Conservation (phyloP, 352 stramenopile genomes). For the Phytopythium mirpurense region DNA sequence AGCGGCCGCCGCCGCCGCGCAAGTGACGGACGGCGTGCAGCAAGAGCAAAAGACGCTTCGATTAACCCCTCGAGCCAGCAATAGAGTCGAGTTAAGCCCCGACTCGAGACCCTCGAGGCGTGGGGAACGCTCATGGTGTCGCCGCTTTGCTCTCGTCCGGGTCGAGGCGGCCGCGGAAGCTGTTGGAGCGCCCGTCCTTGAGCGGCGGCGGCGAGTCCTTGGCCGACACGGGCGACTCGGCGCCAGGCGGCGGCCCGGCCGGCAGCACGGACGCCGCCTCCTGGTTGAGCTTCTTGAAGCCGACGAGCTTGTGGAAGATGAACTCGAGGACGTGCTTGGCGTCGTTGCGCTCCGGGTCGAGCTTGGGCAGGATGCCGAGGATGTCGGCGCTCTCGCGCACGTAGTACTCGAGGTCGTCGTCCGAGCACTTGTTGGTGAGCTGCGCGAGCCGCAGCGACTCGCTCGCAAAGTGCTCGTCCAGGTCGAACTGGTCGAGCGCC, state of each 20-base stretch:
- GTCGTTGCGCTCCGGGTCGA: constrained; percentile 63
- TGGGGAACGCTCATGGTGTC: constrained; percentile 28
- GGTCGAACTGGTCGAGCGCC: constrained; percentile 94
- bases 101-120: neutral
- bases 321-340: constrained; percentile 91
- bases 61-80: neutral
- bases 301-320: constrained; percentile 90
- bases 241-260: constrained; percentile 9
- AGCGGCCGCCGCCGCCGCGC: constrained; percentile 20
- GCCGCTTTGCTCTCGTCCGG: constrained; percentile 48
- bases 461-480: constrained; percentile 96
- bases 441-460: constrained; percentile 90
- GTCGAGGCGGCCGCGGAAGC: constrained; percentile 27
- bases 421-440: constrained; percentile 94
- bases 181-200: constrained; percentile 9
- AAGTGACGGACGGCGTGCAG: neutral
- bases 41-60: constrained; percentile 1
- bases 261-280: constrained; percentile 29
- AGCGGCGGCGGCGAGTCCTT: constrained; percentile 12
- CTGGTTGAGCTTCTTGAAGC: constrained; percentile 92
- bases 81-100: neutral
- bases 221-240: constrained; percentile 15
- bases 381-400: constrained; percentile 92
- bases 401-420: constrained; percentile 94
- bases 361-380: constrained; percentile 79